Percentiles rank a stretch among this genome's conserved stretches.
Conservation (phyloP, 2,329 filamentous ascomycete species). For the Pseudocercospora pini-densiflorae region DNA sequence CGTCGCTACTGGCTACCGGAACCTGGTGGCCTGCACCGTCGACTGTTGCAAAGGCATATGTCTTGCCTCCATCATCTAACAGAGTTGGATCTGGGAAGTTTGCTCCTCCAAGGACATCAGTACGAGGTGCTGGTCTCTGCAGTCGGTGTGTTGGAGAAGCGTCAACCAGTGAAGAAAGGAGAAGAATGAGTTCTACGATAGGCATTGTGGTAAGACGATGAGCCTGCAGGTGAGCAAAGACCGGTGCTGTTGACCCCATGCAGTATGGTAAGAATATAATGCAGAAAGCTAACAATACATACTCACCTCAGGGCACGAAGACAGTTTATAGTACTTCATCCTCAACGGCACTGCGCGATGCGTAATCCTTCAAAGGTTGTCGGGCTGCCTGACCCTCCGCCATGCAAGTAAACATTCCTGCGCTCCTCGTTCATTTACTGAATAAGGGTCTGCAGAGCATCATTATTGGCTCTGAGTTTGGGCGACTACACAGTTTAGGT, state of each 20-base stretch:
- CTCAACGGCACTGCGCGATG: neutral
- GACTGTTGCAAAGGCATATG: constrained; percentile 57
- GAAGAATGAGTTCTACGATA: neutral
- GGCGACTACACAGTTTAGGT: neutral
- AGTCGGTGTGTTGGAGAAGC: constrained; percentile 4
- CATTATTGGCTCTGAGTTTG: neutral
- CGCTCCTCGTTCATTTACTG: neutral
- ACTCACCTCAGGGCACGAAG: neutral
- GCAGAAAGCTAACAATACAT: neutral
- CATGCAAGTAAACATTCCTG: neutral
- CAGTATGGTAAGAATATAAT: neutral
- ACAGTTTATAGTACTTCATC: neutral
- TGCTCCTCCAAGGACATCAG: constrained; percentile 28
- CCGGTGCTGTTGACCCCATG: neutral
- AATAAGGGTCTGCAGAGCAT: neutral
- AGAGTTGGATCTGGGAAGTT: constrained; percentile 62
- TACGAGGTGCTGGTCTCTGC: constrained; percentile 14
- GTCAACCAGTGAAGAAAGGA: neutral
- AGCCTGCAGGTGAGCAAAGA: neutral
- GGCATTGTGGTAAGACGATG: neutral
- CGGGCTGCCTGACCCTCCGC: neutral
- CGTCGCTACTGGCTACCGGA: constrained; percentile 56
- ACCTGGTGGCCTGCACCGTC: constrained; percentile 49
- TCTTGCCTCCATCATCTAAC: constrained; percentile 53
- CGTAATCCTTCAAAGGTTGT: neutral